These are phyloP conservation scores for Penicillium occitanis DNA, from an alignment of 2,329 filamentous ascomycete genomes.

Conservation along the genomic window DNA sequence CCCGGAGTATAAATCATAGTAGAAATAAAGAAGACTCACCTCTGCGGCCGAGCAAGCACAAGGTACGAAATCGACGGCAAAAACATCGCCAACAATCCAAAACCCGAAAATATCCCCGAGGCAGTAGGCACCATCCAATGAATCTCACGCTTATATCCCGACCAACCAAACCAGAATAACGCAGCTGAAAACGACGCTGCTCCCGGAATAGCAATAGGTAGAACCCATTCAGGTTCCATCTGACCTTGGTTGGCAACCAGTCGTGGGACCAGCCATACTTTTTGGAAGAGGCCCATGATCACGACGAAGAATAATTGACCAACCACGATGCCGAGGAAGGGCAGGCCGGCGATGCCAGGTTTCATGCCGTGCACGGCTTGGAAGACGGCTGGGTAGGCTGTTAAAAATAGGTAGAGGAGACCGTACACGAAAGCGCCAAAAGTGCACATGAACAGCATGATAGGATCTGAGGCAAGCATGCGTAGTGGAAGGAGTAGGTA, in stretches of 20 bases:
- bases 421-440: constrained; percentile 52
- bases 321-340: constrained; percentile 52
- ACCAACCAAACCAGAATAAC: constrained; percentile 63
- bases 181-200: constrained; percentile 55
- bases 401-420: constrained; percentile 50
- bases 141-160: constrained; percentile 49
- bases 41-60: constrained; percentile 16
- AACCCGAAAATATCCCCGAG: constrained; percentile 61
- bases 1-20: background rate
- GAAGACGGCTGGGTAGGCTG: constrained; percentile 55
- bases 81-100: constrained; percentile 60
- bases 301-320: constrained; percentile 41
- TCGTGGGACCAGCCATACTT: constrained; percentile 34
- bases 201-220: constrained; percentile 58
- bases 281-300: constrained; percentile 46
- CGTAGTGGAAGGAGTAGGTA: constrained; percentile 52
- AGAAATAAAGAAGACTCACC: background rate
- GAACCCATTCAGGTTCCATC: constrained; percentile 50
- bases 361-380: constrained; percentile 50
- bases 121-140: constrained; percentile 59
- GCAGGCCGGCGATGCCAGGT: constrained; percentile 47
- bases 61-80: constrained; percentile 42
- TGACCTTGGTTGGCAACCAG: constrained; percentile 43
- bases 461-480: constrained; percentile 57
- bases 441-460: constrained; percentile 51